These are phyloP conservation scores for Phanerodontia chrysosporium DNA, from an alignment of 768 basidiomycete genomes.

Conservation along the genomic window DNA sequence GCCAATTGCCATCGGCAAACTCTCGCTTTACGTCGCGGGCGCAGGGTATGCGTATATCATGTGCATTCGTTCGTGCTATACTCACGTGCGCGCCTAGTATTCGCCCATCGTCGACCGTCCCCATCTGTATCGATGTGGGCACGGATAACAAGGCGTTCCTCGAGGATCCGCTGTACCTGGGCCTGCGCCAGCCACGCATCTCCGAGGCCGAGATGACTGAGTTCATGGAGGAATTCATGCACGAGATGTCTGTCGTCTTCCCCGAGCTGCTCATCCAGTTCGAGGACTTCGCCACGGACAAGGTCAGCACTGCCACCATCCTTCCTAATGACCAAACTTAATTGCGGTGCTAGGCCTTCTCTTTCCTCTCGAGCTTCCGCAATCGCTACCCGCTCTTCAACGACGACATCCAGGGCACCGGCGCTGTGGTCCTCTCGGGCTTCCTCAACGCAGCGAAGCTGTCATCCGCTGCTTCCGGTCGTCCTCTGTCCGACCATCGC, in stretches of 20 bases:
- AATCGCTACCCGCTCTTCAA: constrained; percentile 79
- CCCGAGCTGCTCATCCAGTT: constrained; percentile 86
- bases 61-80: not conserved
- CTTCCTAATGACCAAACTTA: not conserved
- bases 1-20: constrained; percentile 90
- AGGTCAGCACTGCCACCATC: constrained; percentile 24
- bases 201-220: constrained; percentile 61
- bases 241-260: constrained; percentile 67
- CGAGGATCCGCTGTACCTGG: constrained; percentile 87
- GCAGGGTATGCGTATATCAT: constrained; percentile 57
- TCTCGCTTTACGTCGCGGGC: constrained; percentile 85
- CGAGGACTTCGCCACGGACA: constrained; percentile 91
- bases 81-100: constrained; percentile 40
- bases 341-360: constrained; percentile 50
- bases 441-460: constrained; percentile 85
- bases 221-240: constrained; percentile 94
- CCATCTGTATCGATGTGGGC: constrained; percentile 85
- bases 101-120: constrained; percentile 72
- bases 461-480: constrained; percentile 65
- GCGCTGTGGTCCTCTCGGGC: constrained; percentile 87
- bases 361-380: constrained; percentile 74
- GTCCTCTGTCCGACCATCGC: constrained; percentile 65
- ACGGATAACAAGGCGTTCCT: constrained; percentile 80
- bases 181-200: constrained; percentile 67
- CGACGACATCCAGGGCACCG: constrained; percentile 89